Base-by-base conservation (phyloP, 1,284 basidiomycete species). In the Abortiporus biennis region DNA sequence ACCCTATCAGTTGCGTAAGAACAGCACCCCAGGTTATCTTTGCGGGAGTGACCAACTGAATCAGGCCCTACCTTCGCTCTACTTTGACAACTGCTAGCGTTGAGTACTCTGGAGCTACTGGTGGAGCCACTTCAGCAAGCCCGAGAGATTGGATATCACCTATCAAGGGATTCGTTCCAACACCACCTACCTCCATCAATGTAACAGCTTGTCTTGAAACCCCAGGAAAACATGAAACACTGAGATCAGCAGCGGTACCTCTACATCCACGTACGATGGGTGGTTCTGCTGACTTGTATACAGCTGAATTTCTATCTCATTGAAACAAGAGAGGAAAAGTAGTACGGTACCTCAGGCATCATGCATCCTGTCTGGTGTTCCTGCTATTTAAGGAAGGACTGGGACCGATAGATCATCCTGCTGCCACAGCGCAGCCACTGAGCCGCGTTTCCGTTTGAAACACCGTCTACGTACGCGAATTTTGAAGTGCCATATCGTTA, bases 221-320 rank as follows among this genome's bases (percentile, higher is more conserved):
- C 0, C 74, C 74, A 27, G 68, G 72, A 0, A 72, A 69, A 1
- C 74, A 58, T 2, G 75, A 49, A 5, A 75, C 68, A 11, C 73
- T 72, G 0, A 74, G 68, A 50, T 76, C 74, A 1, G 71, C 69
- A 5, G 74, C 75, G 1, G 76, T 79, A 0, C 75, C 76, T 19
- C 76, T 78, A 40, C 80, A 69, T 52, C 80, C 78, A 27, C 75
- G 63, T 0, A 80, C 78, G 36, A 80, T 61, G 35, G 65, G 64
- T 4, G 68, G 65, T 61, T 72, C 65, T 30, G 61, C 60, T n/a
- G n/a, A n/a, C n/a, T n/a, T n/a, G n/a, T n/a, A n/a, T n/a, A n/a
- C n/a, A n/a, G n/a, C n/a, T n/a, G n/a, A n/a, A n/a, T n/a, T n/a
- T n/a, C n/a, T n/a, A n/a, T n/a, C n/a, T n/a, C n/a, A n/a, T n/a